Evolutionary conservation across 352 stramenopile genomes (phyloP), one percentile per base, ranked within the genome.

Genomic region (Phytophthora syringae): DNA sequence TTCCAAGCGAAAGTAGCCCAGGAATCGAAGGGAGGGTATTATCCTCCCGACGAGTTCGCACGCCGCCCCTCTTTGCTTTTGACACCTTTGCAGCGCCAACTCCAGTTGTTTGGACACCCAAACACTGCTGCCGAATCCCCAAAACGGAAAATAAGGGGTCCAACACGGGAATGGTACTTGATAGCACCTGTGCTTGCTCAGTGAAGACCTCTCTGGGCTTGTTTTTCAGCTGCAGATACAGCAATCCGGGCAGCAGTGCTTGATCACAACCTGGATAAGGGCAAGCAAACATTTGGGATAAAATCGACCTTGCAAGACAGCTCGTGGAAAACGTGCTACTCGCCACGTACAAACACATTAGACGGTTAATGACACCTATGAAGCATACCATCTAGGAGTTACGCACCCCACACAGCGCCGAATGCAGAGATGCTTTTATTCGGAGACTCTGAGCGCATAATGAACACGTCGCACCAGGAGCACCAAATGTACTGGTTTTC

Each of bases 271-370:
- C 66, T 15, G 72, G 62, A 53, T 79, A 76, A 5, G 84, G 84
- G 42, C 84, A 93, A 7, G 16, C 42, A 32, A 90, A 92, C 18
- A 75, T 40, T 51, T 92, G 77, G 7, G 80, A 79, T 21, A 94
- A 52, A 59, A 94, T 73, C 7, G 82, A 89, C n/a, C 84, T 72
- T 3, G 82, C 69, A 25, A 93, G 34, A 43, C 86, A 94, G 51
- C 86, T 92, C 84, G 36, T 94, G 86, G 37, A 93, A 92, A 20
- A 76, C 57, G 64, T 94, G 86, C 86, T 94, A 54, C 7, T 28
- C 10, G 30, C 24, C 43, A 39, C 43, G 44, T 15, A 18, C 15
- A 52, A 44, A 60, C 10, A 36, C 16, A 30, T 63, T 37, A 62
- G 34, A 11, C 20, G 36, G 61, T 48, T 36, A 0, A 27, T 12